phyloP scores from a whole-genome alignment of 805 yeast genomes.

The Kluyveromyces siamensis region DNA sequence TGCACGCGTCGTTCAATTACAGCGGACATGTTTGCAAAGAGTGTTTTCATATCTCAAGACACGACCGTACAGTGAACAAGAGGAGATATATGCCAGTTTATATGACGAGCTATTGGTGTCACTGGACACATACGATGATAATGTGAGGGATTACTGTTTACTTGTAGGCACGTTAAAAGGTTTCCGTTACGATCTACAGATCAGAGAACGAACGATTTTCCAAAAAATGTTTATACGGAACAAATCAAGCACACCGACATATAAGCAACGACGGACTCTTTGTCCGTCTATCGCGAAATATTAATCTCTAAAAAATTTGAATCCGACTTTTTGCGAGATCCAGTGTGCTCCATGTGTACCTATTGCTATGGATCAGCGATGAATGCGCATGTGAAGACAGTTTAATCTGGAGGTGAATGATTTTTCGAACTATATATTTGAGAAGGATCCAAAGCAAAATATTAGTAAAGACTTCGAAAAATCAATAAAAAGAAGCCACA shows the following conservation, averaged over 20 bases:
- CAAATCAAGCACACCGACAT: background rate
- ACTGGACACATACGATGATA: too few relatives aligned
- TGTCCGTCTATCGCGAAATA: conserved; percentile 1
- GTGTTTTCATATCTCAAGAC: too few relatives aligned
- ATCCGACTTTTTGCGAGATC: background rate
- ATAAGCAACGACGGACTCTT: background rate
- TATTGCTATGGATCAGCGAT: background rate
- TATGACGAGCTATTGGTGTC: too few relatives aligned
- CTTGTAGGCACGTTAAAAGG: background rate
- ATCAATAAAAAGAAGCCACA: conserved; percentile 1
- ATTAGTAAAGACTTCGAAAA: background rate
- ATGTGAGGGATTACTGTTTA: background rate
- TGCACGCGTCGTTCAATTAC: too few relatives aligned
- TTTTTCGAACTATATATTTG: background rate
- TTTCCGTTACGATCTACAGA: background rate
- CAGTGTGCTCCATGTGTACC: background rate
- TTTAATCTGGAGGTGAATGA: background rate
- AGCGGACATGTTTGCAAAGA: too few relatives aligned
- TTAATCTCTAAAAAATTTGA: background rate
- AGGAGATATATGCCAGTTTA: too few relatives aligned
- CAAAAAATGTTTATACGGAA: conserved; percentile 1
- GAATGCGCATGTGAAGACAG: background rate
- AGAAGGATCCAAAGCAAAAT: background rate
- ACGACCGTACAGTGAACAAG: too few relatives aligned
- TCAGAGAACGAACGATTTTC: background rate